Percentiles rank a stretch among this genome's conserved stretches.
Conservation (phyloP, 2,329 filamentous ascomycete species). For the Rhynchosporium graminicola region DNA sequence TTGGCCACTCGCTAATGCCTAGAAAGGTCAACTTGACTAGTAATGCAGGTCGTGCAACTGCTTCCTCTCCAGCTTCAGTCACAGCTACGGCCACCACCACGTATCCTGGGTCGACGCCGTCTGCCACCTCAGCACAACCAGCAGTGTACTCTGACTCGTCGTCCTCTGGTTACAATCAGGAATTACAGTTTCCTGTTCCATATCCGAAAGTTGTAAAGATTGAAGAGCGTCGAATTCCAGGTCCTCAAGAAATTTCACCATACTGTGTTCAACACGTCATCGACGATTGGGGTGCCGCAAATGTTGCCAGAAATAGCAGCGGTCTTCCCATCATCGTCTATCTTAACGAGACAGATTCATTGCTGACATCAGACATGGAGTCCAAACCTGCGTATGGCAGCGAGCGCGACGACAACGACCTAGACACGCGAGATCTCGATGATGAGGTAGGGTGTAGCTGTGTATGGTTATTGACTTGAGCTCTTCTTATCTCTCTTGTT, state of each 20-base stretch:
- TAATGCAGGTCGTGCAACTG: conserved; percentile 36
- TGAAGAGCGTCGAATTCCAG: conserved; percentile 57
- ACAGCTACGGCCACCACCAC: conserved; percentile 9
- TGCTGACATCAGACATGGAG: conserved; percentile 21
- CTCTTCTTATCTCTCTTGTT: neutral
- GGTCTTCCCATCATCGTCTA: conserved; percentile 33
- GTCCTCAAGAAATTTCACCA: conserved; percentile 44
- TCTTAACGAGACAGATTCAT: conserved; percentile 37
- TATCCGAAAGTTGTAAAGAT: conserved; percentile 65
- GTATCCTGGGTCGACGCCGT: conserved; percentile 10
- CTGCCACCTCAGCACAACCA: conserved; percentile 37
- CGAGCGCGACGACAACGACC: neutral
- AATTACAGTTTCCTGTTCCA: conserved; percentile 37
- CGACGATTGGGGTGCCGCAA: conserved; percentile 48
- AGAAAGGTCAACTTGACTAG: conserved; percentile 40
- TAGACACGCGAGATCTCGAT: conserved; percentile 14
- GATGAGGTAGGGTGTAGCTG: conserved; percentile 20
- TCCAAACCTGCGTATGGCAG: conserved; percentile 18
- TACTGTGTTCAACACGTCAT: conserved; percentile 68
- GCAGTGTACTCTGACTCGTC: conserved; percentile 2
- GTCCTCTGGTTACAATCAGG: conserved; percentile 28
- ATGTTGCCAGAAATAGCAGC: conserved; percentile 31
- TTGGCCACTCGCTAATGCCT: neutral
- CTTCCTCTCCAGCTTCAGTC: conserved; percentile 14
- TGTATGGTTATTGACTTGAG: conserved; percentile 28